phyloP scores from a whole-genome alignment of 257 asterid species.

The Lycium barbarum region DNA sequence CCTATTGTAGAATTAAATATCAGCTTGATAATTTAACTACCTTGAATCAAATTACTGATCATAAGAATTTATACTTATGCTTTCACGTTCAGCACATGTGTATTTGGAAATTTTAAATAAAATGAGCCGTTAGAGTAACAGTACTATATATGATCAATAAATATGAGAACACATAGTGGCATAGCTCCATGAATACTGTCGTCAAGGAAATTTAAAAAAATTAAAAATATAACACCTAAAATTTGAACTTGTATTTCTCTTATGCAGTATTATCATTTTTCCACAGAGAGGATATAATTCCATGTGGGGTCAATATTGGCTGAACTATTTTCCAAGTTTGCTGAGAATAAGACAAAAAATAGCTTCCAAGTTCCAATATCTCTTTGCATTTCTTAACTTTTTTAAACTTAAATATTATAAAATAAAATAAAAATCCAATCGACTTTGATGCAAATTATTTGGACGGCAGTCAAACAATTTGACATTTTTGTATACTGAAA shows the following conservation, averaged over 20 bases:
- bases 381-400: background rate
- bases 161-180: background rate
- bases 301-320: background rate
- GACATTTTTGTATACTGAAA: too few species aligned
- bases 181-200: too few species aligned
- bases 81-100: background rate
- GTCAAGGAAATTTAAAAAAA: background rate
- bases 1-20: background rate
- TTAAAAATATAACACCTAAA: background rate
- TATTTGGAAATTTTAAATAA: background rate
- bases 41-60: background rate
- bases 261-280: too few species aligned
- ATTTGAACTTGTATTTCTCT: background rate
- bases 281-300: background rate
- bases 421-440: background rate
- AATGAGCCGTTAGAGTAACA: constrained; percentile 15
- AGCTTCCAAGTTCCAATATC: background rate
- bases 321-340: background rate
- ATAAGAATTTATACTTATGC: background rate
- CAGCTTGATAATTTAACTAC: too few species aligned
- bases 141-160: background rate
- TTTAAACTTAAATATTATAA: background rate
- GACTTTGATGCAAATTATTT: background rate
- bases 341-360: background rate
- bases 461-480: background rate